Evolutionary conservation across 768 basidiomycete species (phyloP).

Genomic region (Lepiota subincarnata): DNA sequence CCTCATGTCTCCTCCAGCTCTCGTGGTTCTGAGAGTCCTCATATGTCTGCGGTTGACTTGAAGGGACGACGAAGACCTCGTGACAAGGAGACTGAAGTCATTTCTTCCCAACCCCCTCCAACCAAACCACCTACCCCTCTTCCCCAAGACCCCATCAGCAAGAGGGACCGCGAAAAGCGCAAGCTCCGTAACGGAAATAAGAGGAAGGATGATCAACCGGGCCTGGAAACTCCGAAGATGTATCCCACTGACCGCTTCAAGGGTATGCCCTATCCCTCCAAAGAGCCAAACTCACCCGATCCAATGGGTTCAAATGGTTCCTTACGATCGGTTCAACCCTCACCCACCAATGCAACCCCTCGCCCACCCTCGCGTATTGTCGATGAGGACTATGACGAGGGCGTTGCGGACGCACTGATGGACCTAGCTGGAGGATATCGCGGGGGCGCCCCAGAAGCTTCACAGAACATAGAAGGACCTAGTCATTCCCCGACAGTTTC

Average conservation of each 20-base stretch:
- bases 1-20: constrained; percentile 29
- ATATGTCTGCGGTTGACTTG: constrained; percentile 35
- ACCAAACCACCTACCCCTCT: constrained; percentile 9
- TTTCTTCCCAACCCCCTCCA: constrained; percentile 7
- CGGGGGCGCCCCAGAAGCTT: constrained; percentile 16
- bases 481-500: constrained; percentile 59
- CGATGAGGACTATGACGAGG: constrained; percentile 93
- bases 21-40: constrained; percentile 62
- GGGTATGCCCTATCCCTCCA: constrained; percentile 20
- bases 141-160: constrained; percentile 8
- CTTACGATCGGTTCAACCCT: constrained; percentile 66
- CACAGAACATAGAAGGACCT: constrained; percentile 30
- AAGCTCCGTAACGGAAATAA: constrained; percentile 11
- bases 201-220: constrained; percentile 42
- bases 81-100: constrained; percentile 18
- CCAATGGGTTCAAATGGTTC: constrained; percentile 66
- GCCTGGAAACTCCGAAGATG: constrained; percentile 41
- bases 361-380: constrained; percentile 63
- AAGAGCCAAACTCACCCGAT: constrained; percentile 52
- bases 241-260: constrained; percentile 13
- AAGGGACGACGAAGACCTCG: constrained; percentile 45
- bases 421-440: constrained; percentile 48
- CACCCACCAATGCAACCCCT: constrained; percentile 59
- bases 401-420: constrained; percentile 79
- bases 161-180: constrained; percentile 12